Evolutionary conservation across 768 basidiomycete genomes (phyloP).

Genomic region (Rhodotorula toruloides): DNA sequence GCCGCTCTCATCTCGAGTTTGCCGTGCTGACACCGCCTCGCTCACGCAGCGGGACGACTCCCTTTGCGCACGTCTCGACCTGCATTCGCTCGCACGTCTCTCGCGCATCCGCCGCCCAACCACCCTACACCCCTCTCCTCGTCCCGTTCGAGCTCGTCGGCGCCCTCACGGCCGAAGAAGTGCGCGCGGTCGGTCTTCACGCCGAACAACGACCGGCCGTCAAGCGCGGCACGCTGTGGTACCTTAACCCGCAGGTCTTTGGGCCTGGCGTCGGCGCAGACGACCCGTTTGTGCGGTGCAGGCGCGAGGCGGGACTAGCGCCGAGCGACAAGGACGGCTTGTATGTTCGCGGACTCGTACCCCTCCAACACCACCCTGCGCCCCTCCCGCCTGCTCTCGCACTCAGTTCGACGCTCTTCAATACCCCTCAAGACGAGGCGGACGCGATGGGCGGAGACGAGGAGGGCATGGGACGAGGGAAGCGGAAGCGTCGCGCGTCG

Average conservation of each 20-base stretch:
- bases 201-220: constrained; percentile 40
- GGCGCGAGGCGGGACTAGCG: constrained; percentile 18
- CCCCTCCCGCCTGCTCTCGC: constrained; percentile 3
- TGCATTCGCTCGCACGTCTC: constrained; percentile 41
- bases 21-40: not conserved
- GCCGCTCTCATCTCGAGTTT: not conserved
- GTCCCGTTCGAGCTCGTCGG: constrained; percentile 41
- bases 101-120: constrained; percentile 18
- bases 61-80: constrained; percentile 42
- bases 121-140: constrained; percentile 38
- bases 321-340: constrained; percentile 26
- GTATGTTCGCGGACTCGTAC: constrained; percentile 26
- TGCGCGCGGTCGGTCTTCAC: constrained; percentile 41
- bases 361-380: constrained; percentile 15
- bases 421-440: constrained; percentile 5
- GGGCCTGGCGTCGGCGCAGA: constrained; percentile 25
- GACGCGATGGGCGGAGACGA: constrained; percentile 33
- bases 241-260: constrained; percentile 37
- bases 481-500: constrained; percentile 38
- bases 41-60: constrained; percentile 36
- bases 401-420: constrained; percentile 23
- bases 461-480: constrained; percentile 37
- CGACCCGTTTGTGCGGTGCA: constrained; percentile 33
- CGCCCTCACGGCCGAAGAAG: constrained; percentile 33
- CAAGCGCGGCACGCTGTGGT: constrained; percentile 44